A percentile compares a stretch with the other conserved stretches of the same genome.
Conservation (phyloP, 345 rosid species). For the Erysimum cheiranthoides region DNA sequence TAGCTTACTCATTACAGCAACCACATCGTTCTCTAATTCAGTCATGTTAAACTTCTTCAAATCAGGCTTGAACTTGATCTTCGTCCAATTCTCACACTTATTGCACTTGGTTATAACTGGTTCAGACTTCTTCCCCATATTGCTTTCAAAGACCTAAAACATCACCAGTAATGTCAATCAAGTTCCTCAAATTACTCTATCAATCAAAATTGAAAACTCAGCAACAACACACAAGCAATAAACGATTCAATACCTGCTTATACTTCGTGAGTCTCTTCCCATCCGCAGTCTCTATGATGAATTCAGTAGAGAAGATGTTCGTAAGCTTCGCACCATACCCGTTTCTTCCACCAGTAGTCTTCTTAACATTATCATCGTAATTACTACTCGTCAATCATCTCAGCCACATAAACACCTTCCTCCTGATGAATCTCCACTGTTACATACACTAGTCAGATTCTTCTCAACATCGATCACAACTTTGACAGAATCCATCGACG, state of each 20-base stretch:
- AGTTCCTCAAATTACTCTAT: neutral
- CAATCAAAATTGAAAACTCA: neutral
- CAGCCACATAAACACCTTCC: slow-evolving; percentile 89
- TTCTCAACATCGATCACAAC: slow-evolving; percentile 77
- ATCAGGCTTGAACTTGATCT: slow-evolving; percentile 88
- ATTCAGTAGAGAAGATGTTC: slow-evolving; percentile 87
- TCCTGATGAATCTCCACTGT: slow-evolving; percentile 97
- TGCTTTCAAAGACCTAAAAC: slow-evolving; percentile 76
- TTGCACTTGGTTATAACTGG: slow-evolving; percentile 76
- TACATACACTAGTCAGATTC: slow-evolving; percentile 76
- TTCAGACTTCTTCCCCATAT: slow-evolving; percentile 87
- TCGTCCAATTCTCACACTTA: slow-evolving; percentile 87
- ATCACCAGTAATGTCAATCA: no score
- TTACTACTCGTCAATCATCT: slow-evolving; percentile 96
- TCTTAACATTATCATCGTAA: slow-evolving; percentile 79
- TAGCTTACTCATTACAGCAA: slow-evolving; percentile 88
- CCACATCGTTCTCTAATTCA: slow-evolving; percentile 84
- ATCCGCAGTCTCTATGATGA: slow-evolving; percentile 89
- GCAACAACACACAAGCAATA: neutral
- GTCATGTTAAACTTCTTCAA: slow-evolving; percentile 79
- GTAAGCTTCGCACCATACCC: slow-evolving; percentile 98
- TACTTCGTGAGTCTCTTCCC: slow-evolving; percentile 79
- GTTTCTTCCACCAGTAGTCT: slow-evolving; percentile 97
- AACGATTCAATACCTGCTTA: slow-evolving; percentile 65
- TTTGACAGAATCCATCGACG: slow-evolving; percentile 71